Percentiles rank a stretch among this genome's conserved stretches.
Conservation (phyloP, 2,329 filamentous ascomycete species). For the Diaporthe sp. region DNA sequence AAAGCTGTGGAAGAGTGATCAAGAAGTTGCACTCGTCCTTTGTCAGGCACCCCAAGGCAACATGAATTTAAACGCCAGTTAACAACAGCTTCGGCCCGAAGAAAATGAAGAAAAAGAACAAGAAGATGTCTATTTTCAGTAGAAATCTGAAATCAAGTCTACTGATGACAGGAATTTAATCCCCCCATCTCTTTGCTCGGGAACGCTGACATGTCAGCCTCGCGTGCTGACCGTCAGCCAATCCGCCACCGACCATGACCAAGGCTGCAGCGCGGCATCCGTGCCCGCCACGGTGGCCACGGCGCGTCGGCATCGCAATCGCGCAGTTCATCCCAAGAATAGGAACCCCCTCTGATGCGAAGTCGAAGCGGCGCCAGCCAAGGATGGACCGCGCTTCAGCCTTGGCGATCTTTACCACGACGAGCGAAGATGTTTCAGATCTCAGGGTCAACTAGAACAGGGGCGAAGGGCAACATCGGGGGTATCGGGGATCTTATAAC, state of each 20-base stretch:
- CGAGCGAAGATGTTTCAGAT: background rate
- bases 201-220: conserved; percentile 24
- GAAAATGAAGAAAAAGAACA: background rate
- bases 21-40: background rate
- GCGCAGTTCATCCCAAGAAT: background rate
- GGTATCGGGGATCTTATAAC: background rate
- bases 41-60: background rate
- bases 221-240: conserved; percentile 23
- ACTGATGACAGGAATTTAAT: background rate
- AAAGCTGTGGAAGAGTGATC: background rate
- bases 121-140: background rate
- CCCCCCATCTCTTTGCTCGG: background rate
- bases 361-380: no score
- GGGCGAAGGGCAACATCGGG: background rate
- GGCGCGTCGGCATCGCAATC: background rate
- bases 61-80: background rate
- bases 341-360: background rate
- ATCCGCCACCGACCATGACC: background rate
- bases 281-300: background rate
- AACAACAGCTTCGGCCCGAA: background rate
- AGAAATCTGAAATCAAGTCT: background rate
- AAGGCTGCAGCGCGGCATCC: background rate
- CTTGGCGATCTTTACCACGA: background rate
- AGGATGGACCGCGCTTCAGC: background rate
- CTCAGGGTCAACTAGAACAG: background rate